phyloP scores from a whole-genome alignment of 2,329 filamentous ascomycete genomes.

The Aspergillus sp. region DNA sequence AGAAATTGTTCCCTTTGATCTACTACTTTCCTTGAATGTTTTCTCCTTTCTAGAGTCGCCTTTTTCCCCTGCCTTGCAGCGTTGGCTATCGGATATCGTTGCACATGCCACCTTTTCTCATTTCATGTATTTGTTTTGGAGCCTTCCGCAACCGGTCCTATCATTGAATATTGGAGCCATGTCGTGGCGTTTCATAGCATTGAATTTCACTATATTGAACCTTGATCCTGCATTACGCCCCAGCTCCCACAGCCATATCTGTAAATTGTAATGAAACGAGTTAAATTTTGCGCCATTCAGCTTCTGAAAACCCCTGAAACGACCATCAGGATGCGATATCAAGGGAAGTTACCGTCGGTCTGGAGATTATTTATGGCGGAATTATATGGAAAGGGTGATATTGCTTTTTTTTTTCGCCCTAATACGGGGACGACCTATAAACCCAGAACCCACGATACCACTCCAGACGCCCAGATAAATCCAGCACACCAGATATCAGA shows the following conservation, averaged over 20 bases:
- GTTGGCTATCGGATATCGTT: slow-evolving; percentile 13
- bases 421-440: slow-evolving; percentile 8
- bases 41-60: slow-evolving; percentile 7
- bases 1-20: slow-evolving; percentile 18
- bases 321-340: neutral
- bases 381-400: slow-evolving; percentile 11
- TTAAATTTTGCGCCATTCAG: neutral
- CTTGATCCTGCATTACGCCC: neutral
- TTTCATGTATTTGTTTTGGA: slow-evolving; percentile 15
- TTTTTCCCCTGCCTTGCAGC: slow-evolving; percentile 1
- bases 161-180: slow-evolving; percentile 13
- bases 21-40: slow-evolving; percentile 10
- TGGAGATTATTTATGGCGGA: neutral
- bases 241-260: too few species aligned
- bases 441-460: slow-evolving; percentile 22
- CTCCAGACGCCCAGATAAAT: slow-evolving; percentile 25
- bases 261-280: neutral
- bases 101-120: slow-evolving; percentile 14
- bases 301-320: neutral
- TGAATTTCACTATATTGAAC: neutral
- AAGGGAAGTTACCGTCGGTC: neutral
- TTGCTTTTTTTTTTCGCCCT: slow-evolving; percentile 19
- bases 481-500: slow-evolving; percentile 20
- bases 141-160: slow-evolving; percentile 3
- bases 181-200: slow-evolving; percentile 11